A percentile compares a stretch with the other conserved stretches of the same genome.
These are phyloP conservation scores for Fusarium longipes DNA, from an alignment of 2,329 filamentous ascomycete genomes.

Conservation along the genomic window DNA sequence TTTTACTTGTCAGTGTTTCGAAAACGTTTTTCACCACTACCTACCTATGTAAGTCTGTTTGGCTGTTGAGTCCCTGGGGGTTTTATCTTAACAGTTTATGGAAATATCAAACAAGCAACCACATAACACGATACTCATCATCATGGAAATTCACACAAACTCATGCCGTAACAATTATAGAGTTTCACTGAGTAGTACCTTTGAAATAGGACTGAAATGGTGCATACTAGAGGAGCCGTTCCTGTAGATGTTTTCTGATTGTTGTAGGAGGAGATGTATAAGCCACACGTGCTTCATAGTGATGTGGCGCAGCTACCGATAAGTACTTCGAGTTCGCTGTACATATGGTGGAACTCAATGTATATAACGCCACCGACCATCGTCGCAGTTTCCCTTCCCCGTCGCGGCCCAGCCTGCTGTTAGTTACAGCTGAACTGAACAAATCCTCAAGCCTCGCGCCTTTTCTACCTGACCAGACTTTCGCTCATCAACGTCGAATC, in stretches of 20 bases:
- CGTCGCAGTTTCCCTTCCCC: conserved; percentile 12
- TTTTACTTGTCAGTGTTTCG: background rate
- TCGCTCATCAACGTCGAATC: conserved; percentile 22
- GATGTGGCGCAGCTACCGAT: conserved; percentile 14
- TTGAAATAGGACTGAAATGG: background rate
- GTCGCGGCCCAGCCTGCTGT: conserved; percentile 33
- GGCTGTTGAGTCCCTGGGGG: background rate
- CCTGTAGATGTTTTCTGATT: background rate
- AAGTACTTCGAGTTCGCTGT: conserved; percentile 1
- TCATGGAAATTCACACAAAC: background rate
- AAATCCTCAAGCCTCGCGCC: conserved; percentile 39
- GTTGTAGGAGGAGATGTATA: background rate
- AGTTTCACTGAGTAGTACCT: background rate
- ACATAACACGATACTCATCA: background rate
- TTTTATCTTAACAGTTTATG: too few relatives aligned
- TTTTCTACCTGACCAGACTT: conserved; percentile 22
- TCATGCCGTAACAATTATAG: background rate
- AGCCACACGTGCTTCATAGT: conserved; percentile 7
- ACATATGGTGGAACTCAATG: background rate
- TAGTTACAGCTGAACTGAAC: conserved; percentile 20
- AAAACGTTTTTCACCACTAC: too few relatives aligned
- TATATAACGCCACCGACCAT: conserved; percentile 15
- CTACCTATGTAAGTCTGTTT: too few relatives aligned
- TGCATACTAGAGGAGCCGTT: background rate
- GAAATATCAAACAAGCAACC: too few relatives aligned